Base-by-base conservation (phyloP, 345 rosid genomes). In the Eucalyptus urophylla region DNA sequence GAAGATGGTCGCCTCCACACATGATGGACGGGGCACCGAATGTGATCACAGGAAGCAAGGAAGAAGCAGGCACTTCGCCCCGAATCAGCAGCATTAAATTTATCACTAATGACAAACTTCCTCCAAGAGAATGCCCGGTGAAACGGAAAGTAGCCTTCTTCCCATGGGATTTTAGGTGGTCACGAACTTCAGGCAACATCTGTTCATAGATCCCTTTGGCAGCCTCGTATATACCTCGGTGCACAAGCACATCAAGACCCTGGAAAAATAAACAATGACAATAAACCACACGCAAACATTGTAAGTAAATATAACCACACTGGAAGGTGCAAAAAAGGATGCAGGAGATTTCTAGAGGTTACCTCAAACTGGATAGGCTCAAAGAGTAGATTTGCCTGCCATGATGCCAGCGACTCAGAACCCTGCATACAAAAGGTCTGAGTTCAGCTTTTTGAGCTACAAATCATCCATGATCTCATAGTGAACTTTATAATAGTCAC, bases 221-320 rank as follows among this genome's bases (percentile, higher is more conserved):
- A 87, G 99, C 99, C 95, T 97, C 99, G 72, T 98, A 97, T 88
- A 98, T 98, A 27, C 99, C 99, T 94, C 99, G 95, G 86, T 98
- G 99, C 90, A 96, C 98, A 90, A 88, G 94, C 62, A 95, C 95
- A 92, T 96, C 97, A 87, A 96, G 88, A 44, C 97, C 99, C 98
- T 96, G 92, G 80, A 91, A 51, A 44, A 43, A 47, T 56, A 47
- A 43, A 67, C 49, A 10, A 29, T 31, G 45, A 43, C 50, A 56
- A 31, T 15, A 27, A 88, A 50, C 76, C 12, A 86, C 43, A 17
- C 5, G 21, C 76, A 37, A 40, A 8, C 21, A 60, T 53, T 65
- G 65, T 80, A 37, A 27, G 51, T 24, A 37, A 27, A 40, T 24
- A 51, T 51, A 31, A 47, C 43, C 19, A 51, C 43, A 31, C 11